phyloP scores from a whole-genome alignment of 164 flowering plant species.

The Kalanchoe fedtschenkoi region DNA sequence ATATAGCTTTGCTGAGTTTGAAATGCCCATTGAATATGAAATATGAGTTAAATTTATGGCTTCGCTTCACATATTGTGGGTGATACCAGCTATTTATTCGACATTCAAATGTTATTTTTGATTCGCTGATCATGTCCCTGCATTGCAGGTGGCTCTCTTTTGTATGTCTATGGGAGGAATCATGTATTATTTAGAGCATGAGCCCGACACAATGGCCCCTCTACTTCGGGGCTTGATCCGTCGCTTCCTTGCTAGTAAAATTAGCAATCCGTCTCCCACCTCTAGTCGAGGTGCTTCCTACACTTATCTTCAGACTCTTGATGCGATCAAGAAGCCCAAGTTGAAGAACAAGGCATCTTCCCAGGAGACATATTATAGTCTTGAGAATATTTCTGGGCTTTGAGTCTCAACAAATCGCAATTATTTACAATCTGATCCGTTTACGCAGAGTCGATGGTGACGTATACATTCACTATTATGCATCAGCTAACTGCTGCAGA shows the following conservation, averaged over 20 bases:
- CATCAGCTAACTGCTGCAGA: no score
- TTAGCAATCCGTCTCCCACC: constrained; percentile 65
- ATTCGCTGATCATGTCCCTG: neutral
- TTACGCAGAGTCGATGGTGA: no score
- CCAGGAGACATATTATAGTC: constrained; percentile 68
- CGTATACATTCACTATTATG: no score
- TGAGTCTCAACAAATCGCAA: constrained; percentile 12
- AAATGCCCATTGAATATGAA: no score
- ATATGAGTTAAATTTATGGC: no score
- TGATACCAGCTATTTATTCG: no score
- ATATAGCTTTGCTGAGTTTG: no score
- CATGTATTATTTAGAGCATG: constrained; percentile 90
- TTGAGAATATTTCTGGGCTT: constrained; percentile 89
- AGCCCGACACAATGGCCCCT: constrained; percentile 97
- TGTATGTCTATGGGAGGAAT: constrained; percentile 93
- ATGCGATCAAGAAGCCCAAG: constrained; percentile 46
- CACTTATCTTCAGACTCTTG: constrained; percentile 54
- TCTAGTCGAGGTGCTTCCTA: constrained; percentile 46
- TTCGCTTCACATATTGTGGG: no score
- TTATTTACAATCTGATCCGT: no score
- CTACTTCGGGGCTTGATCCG: constrained; percentile 80
- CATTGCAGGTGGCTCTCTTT: constrained; percentile 64
- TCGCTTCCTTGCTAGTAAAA: constrained; percentile 89
- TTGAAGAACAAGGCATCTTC: constrained; percentile 23
- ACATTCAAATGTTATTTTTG: neutral